Conservation (phyloP, 1,139 yeast species). For the Zhuliangozyma blackwelliae region DNA sequence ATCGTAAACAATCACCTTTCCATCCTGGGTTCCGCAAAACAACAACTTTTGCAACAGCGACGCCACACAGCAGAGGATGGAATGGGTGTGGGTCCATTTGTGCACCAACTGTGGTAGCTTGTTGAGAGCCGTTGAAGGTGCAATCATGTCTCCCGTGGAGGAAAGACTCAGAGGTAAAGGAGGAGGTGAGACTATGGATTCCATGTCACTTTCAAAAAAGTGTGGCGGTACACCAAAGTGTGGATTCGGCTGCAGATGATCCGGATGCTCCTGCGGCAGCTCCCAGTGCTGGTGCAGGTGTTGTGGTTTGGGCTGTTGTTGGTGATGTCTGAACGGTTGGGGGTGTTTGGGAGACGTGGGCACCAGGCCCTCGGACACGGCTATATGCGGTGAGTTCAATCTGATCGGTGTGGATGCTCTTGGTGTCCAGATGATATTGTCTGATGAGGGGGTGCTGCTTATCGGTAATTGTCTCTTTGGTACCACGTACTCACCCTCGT, state of each 20-base stretch:
- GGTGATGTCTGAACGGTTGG: no score
- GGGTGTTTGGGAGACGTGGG: neutral
- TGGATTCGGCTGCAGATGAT: neutral
- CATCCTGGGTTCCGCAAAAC: constrained; percentile 92
- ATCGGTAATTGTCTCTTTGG: constrained; percentile 28
- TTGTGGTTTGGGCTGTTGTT: no score
- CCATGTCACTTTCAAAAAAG: constrained; percentile 6
- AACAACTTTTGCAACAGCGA: constrained; percentile 55
- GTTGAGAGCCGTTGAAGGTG: neutral
- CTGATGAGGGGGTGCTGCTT: constrained; percentile 18
- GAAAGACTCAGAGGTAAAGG: constrained; percentile 3
- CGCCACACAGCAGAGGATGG: constrained; percentile 75
- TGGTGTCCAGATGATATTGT: constrained; percentile 9
- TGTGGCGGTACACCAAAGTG: neutral
- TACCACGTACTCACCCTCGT: constrained; percentile 30
- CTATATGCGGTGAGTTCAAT: constrained; percentile 17
- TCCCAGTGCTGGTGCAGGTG: no score
- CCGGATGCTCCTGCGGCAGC: neutral
- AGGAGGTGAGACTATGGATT: constrained; percentile 8
- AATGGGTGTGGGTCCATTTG: constrained; percentile 69
- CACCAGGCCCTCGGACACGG: constrained; percentile 5
- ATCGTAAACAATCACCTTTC: constrained; percentile 73
- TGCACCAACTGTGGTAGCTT: constrained; percentile 43
- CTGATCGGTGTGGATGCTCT: constrained; percentile 17
- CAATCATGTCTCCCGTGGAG: constrained; percentile 4